Base-by-base conservation (phyloP, 805 yeast species). In the Metschnikowia lachancei region DNA sequence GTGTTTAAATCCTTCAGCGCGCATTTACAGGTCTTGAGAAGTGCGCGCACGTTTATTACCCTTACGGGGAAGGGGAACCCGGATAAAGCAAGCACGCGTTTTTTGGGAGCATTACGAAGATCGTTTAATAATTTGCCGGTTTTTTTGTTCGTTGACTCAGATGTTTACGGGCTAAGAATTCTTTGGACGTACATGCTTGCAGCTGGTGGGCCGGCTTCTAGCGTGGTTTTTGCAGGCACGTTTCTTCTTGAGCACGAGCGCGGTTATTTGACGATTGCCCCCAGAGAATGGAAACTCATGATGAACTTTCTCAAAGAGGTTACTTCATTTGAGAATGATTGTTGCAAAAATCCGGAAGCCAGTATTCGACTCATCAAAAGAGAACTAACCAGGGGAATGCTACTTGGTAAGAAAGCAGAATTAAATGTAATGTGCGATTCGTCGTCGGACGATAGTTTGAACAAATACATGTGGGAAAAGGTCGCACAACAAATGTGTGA, bases 381-480 rank as follows among this genome's bases (percentile, higher is more conserved):
- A 34, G 87, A 83, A 58, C 56, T 80, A 2, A 82, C 80, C 43
- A 61, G 84, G 41, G 80, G 80, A 18, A 56, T 82, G 40, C 66
- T 74, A 30, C 60, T 82, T 31, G 63, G 68, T 43, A 69, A 69
- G 44, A 82, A 82, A 56, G 75, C 83, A 2, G 89, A 83, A 59
- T 78, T 83, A 80, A 77, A 74, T 54, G 65, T 69, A 20, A 60
- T 66, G 30, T 67, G 46, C n/a, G 41, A 49, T 18, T 47, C 51
- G 8, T 26, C 39, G 39, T 14, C 31, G 20, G 46, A 43, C 31
- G 32, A 42, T 20, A 38, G 32, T 22, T 42, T 51, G 28, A 46
- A 50, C 35, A 19, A 43, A 4, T 53, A 51, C 26, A 16, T 54
- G 35, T 49, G 56, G 58, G 34, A 42, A 19, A 55, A 51, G 49